phyloP scores from a whole-genome alignment of 1,284 basidiomycete species.

The Austroboletus niveus region DNA sequence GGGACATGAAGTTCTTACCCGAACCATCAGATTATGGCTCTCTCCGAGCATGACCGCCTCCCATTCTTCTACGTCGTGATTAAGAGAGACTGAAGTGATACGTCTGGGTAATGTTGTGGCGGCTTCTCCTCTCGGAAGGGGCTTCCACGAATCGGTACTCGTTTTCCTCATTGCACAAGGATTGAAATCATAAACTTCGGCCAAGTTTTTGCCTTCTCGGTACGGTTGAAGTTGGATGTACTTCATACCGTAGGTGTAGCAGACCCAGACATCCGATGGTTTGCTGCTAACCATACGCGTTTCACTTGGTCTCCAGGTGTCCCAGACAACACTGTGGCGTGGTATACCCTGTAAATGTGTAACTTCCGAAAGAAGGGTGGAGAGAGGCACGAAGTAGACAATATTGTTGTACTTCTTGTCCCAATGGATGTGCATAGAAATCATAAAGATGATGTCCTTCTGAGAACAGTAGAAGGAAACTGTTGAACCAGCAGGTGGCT shows the following conservation, averaged over 20 bases:
- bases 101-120: constrained; percentile 29
- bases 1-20: constrained; percentile 12
- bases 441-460: constrained; percentile 27
- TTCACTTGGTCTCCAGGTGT: constrained; percentile 48
- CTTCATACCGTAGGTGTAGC: constrained; percentile 53
- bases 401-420: constrained; percentile 7
- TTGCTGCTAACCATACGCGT: constrained; percentile 39
- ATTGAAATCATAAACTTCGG: constrained; percentile 32
- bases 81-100: constrained; percentile 17
- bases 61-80: constrained; percentile 19
- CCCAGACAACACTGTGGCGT: constrained; percentile 43
- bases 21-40: constrained; percentile 30
- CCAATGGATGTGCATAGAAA: constrained; percentile 14
- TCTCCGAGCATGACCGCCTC: constrained; percentile 33
- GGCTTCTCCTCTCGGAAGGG: constrained; percentile 15
- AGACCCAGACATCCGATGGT: constrained; percentile 51
- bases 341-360: constrained; percentile 41
- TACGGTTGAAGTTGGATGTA: constrained; percentile 32
- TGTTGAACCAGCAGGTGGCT: constrained; percentile 23
- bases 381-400: constrained; percentile 24
- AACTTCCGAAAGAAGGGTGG: constrained; percentile 45
- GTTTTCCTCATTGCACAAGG: constrained; percentile 20
- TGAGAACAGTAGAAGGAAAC: constrained; percentile 23
- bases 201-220: constrained; percentile 19
- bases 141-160: constrained; percentile 18